Percentiles rank a stretch among this genome's conserved stretches.
These are phyloP conservation scores for Fusarium virguliforme DNA, from an alignment of 2,329 filamentous ascomycete genomes.

Conservation along the genomic window DNA sequence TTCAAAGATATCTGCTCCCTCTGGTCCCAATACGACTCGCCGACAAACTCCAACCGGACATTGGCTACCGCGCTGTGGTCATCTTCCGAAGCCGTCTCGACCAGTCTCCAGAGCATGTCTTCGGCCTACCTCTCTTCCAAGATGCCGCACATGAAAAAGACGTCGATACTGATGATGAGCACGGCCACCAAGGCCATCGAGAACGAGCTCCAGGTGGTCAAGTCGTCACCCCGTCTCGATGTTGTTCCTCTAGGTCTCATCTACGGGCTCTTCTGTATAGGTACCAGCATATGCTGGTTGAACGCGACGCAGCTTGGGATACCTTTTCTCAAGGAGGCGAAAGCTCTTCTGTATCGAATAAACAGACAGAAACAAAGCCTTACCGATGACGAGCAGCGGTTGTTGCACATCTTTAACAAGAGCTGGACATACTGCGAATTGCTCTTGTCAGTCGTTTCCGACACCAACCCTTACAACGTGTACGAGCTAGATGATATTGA, in stretches of 20 bases:
- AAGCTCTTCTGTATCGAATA: constrained; percentile 49
- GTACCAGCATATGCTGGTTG: constrained; percentile 60
- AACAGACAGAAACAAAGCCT: constrained; percentile 42
- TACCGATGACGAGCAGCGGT: constrained; percentile 45
- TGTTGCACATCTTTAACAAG: constrained; percentile 58
- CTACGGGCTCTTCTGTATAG: constrained; percentile 59
- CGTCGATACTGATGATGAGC: constrained; percentile 55
- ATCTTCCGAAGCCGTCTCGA: constrained; percentile 57
- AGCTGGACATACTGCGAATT: constrained; percentile 61
- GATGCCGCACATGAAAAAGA: constrained; percentile 55
- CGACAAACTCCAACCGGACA: constrained; percentile 58
- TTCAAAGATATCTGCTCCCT: constrained; percentile 59
- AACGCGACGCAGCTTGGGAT: constrained; percentile 55
- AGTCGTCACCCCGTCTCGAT: constrained; percentile 30
- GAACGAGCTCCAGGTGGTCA: constrained; percentile 51
- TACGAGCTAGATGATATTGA: constrained; percentile 32
- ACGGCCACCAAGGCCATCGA: constrained; percentile 56
- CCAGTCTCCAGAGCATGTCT: constrained; percentile 61
- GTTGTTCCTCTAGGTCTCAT: constrained; percentile 56
- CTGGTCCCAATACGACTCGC: constrained; percentile 61
- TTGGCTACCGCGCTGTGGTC: constrained; percentile 58
- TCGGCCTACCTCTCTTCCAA: constrained; percentile 56
- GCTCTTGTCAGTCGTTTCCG: constrained; percentile 57
- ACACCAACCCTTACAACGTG: constrained; percentile 48
- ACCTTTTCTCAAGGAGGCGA: constrained; percentile 53